Evolutionary conservation across 2,329 filamentous ascomycete genomes (phyloP), one percentile per base, ranked within the genome.

Genomic region (Verticillium klebahnii): DNA sequence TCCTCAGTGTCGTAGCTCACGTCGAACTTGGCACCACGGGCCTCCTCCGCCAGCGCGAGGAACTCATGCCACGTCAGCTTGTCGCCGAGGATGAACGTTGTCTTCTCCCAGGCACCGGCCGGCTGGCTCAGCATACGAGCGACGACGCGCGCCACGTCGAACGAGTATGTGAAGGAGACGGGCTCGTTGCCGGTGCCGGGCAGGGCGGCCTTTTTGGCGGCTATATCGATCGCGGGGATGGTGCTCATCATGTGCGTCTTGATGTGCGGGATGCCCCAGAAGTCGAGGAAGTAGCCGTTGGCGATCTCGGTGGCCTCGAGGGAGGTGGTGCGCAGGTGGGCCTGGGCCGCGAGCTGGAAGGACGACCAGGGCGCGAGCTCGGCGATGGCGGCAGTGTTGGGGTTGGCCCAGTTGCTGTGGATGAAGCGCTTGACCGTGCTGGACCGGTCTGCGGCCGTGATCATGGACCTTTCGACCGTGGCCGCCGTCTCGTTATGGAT

Each of bases 381-480:
- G n/a, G 70, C 60, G 56, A 19, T 11, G 54, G 45, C 60, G 19
- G 34, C 56, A 19, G 57, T 59, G 56, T 40, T 69, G 1, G 73
- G 69, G 17, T 73, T 70, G 4, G 72, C 77, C 67, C 72, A 82
- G 61, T 75, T 70, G 64, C 75, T 81, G 0, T 78, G 72, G 29
- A 82, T 74, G 58, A 79, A 77, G 19, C 78, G 67, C 60, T 71
- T 71, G 1, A 78, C 79, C 1, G 64, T 60, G 7, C 52, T 63
- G 1, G 79, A 77, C 19, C 64, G 63, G 19, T 75, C 77, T 0
- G 79, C 77, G 2, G 79, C 80, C 11, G 70, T 66, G 60, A 82
- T 78, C n/a, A 82, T 70, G 52, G 77, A 75, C 32, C 77, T 31
- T 63, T 82, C 74, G 0, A 71, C 69, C 23, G 32, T 40, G n/a